Evolutionary conservation across 768 basidiomycete genomes (phyloP), one percentile per base, ranked within the genome.

Genomic region (Amanita pallidorosea): DNA sequence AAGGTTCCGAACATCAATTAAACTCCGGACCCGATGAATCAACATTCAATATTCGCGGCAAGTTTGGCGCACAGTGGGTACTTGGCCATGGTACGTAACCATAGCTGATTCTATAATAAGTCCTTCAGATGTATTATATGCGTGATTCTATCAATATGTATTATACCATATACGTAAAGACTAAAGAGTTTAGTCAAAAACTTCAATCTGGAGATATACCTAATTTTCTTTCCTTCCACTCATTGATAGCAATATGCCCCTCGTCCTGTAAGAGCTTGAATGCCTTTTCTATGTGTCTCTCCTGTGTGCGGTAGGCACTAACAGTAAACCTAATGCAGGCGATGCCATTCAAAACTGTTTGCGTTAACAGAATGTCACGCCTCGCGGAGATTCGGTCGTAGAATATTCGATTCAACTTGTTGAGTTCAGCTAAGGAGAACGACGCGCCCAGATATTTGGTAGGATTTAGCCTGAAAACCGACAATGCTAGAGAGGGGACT

Each of bases 271-370:
- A 60, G 22, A 80, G 60, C 2, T 69, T 67, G 70, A 77, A 91
- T 0, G 84, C 85, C 5, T 63, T 56, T 23, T 68, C 60, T 4
- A 95, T 73, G 62, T 94, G 84, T 13, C 60, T 60, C 59, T 79
- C 75, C 38, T 74, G 72, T 4, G 91, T 93, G 35, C 76, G 67
- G 37, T 75, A 68, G 3, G 85, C 79, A 0, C 93, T 92, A 17
- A 92, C 72, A 1, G 83, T 88, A 27, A 94, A 67, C 1, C 93
- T 74, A 22, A 95, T 70, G 59, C 89, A 92, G 55, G 80, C 77
- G 7, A 75, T 70, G 1, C 81, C 85, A 50, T 85, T 83, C 22
- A 96, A 63, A 33, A 74, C 73, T 0, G 92, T 93, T 60, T 85
- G 85, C 7, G 91, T 92, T 27, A 96, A 65, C 48, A 79, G 69